phyloP scores from a whole-genome alignment of 2,329 filamentous ascomycete genomes.

The Penicillium thymicola region DNA sequence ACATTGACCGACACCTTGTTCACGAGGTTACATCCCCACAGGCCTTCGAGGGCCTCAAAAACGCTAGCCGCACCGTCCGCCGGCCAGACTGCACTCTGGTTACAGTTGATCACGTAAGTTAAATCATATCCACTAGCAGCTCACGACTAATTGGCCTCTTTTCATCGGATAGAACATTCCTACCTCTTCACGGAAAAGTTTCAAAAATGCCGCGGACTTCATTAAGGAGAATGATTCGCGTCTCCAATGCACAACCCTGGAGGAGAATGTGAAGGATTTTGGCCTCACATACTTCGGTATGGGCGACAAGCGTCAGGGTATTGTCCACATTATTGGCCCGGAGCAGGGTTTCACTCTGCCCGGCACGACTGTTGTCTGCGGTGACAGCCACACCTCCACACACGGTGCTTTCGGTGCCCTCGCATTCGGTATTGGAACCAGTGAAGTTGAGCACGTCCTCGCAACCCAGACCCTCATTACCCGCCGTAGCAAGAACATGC shows the following conservation, averaged over 20 bases:
- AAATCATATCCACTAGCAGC: constrained; percentile 16
- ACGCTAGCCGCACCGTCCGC: constrained; percentile 81
- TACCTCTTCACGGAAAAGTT: constrained; percentile 81
- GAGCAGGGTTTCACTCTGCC: constrained; percentile 98
- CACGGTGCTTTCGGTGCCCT: constrained; percentile 94
- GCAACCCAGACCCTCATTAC: constrained; percentile 95
- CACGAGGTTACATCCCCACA: constrained; percentile 99
- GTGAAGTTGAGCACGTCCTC: constrained; percentile 96
- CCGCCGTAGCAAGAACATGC: constrained; percentile 97
- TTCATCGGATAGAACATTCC: constrained; percentile 71
- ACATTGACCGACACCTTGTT: constrained; percentile 94
- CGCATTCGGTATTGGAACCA: constrained; percentile 95
- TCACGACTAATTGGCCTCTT: constrained; percentile 9
- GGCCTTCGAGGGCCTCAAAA: constrained; percentile 94
- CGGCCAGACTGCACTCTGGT: constrained; percentile 95
- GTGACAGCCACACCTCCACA: constrained; percentile 96
- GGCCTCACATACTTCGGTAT: constrained; percentile 96
- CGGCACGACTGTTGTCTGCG: constrained; percentile 93
- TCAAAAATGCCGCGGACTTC: constrained; percentile 91
- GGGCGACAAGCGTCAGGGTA: constrained; percentile 93
- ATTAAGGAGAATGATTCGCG: constrained; percentile 93
- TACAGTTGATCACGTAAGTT: constrained; percentile 89
- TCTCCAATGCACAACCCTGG: constrained; percentile 89
- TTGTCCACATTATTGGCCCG: constrained; percentile 96
- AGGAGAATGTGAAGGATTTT: constrained; percentile 96